Conservation (phyloP, 2,329 filamentous ascomycete genomes). For the Chaetoscypha palmicola region DNA sequence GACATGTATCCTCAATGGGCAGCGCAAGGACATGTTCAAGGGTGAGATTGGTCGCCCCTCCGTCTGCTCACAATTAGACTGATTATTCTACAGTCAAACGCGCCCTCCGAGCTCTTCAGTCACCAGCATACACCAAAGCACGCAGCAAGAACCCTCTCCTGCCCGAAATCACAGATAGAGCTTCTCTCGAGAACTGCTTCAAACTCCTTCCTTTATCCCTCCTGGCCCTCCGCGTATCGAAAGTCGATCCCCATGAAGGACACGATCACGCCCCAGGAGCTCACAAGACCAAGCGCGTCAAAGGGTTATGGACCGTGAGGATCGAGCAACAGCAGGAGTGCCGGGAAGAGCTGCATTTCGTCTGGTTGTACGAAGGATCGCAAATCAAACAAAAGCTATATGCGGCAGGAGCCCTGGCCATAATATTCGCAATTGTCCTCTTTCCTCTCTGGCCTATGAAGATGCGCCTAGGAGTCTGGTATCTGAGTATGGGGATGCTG, state of each 20-base stretch:
- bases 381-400: slow-evolving; percentile 94
- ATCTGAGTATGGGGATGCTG: slow-evolving; percentile 89
- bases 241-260: slow-evolving; percentile 70
- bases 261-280: slow-evolving; percentile 56
- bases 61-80: slow-evolving; percentile 7
- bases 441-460: slow-evolving; percentile 95
- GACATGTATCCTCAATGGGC: slow-evolving; percentile 89
- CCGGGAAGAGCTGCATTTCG: slow-evolving; percentile 82
- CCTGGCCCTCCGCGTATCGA: slow-evolving; percentile 81
- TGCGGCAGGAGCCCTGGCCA: slow-evolving; percentile 70
- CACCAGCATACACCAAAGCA: slow-evolving; percentile 83
- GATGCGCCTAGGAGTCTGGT: slow-evolving; percentile 91
- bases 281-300: slow-evolving; percentile 80
- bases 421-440: slow-evolving; percentile 83
- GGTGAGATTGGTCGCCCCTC: slow-evolving; percentile 43
- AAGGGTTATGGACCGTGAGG: slow-evolving; percentile 92
- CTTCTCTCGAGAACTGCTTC: slow-evolving; percentile 86
- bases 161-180: slow-evolving; percentile 79
- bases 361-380: slow-evolving; percentile 91
- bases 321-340: slow-evolving; percentile 96
- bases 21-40: slow-evolving; percentile 97
- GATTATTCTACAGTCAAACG: slow-evolving; percentile 66
- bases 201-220: slow-evolving; percentile 93
- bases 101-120: slow-evolving; percentile 82
- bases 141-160: slow-evolving; percentile 83